Conservation (phyloP, 495 filamentous ascomycete species). For the Talaromyces borbonicus region DNA sequence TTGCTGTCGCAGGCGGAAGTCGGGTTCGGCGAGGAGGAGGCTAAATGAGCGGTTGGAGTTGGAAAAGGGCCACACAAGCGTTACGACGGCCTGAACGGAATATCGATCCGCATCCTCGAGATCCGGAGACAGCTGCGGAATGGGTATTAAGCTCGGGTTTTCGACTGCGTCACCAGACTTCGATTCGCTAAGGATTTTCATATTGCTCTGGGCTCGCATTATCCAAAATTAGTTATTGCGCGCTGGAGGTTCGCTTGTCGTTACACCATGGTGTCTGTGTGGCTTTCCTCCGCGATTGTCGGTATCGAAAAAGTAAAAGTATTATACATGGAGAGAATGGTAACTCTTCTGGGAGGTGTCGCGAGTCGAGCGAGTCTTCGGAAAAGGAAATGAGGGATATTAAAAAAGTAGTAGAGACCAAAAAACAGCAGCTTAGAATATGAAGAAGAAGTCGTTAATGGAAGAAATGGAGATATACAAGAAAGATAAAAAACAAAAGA, state of each 20-base stretch:
- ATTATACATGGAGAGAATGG: background rate
- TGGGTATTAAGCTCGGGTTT: slow-evolving; percentile 40
- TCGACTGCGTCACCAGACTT: slow-evolving; percentile 15
- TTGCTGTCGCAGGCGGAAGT: slow-evolving; percentile 68
- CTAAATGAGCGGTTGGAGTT: slow-evolving; percentile 59
- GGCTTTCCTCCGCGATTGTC: background rate
- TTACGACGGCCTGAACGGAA: slow-evolving; percentile 59
- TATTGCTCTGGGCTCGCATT: slow-evolving; percentile 10
- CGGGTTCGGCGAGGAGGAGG: slow-evolving; percentile 73
- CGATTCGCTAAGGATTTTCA: slow-evolving; percentile 23
- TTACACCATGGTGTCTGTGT: background rate
- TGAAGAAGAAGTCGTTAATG: too few relatives aligned
- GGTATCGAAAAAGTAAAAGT: background rate
- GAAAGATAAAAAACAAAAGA: too few relatives aligned
- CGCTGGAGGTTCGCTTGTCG: background rate
- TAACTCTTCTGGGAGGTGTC: too few relatives aligned
- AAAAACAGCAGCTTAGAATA: too few relatives aligned
- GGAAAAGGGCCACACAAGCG: slow-evolving; percentile 87
- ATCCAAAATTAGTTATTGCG: background rate
- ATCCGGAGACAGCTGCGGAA: slow-evolving; percentile 58
- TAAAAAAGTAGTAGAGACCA: too few relatives aligned
- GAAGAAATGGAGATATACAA: too few relatives aligned
- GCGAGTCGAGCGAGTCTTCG: too few relatives aligned
- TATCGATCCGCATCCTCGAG: slow-evolving; percentile 20
- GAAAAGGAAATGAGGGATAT: too few relatives aligned